These are phyloP conservation scores for Corylus avellana DNA, from an alignment of 306 rosid species.

Conservation along the genomic window DNA sequence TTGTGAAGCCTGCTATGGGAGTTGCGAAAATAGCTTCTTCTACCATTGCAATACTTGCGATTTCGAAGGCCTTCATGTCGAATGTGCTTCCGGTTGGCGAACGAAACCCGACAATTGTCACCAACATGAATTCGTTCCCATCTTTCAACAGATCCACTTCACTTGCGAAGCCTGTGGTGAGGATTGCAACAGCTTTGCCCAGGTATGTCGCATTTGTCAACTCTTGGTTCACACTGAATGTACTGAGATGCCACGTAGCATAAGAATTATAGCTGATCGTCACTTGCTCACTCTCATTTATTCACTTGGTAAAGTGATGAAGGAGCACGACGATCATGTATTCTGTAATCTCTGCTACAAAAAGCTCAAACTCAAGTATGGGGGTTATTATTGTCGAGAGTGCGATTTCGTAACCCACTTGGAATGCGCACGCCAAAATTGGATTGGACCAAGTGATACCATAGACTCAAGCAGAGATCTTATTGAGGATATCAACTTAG, in stretches of 20 bases:
- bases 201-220: not conserved
- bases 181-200: not conserved
- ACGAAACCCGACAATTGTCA: not conserved
- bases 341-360: not conserved
- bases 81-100: not conserved
- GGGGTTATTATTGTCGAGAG: not conserved
- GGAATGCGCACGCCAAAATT: not conserved
- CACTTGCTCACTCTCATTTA: not conserved
- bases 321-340: not conserved
- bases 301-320: not conserved
- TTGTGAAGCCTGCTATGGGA: not conserved
- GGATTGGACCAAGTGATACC: no score
- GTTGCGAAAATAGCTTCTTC: not conserved
- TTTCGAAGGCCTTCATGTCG: not conserved
- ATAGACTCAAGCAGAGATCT: no score
- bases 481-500: not conserved
- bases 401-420: not conserved
- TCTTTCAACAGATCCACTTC: not conserved
- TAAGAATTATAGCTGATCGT: not conserved
- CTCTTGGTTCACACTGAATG: not conserved
- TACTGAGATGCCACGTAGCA: not conserved
- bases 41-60: not conserved
- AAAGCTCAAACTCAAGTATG: not conserved
- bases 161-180: not conserved
- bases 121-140: not conserved